Percentiles rank a stretch among this genome's conserved stretches.
Conservation (phyloP, 2,329 filamentous ascomycete genomes). For the Penicillium sp. region DNA sequence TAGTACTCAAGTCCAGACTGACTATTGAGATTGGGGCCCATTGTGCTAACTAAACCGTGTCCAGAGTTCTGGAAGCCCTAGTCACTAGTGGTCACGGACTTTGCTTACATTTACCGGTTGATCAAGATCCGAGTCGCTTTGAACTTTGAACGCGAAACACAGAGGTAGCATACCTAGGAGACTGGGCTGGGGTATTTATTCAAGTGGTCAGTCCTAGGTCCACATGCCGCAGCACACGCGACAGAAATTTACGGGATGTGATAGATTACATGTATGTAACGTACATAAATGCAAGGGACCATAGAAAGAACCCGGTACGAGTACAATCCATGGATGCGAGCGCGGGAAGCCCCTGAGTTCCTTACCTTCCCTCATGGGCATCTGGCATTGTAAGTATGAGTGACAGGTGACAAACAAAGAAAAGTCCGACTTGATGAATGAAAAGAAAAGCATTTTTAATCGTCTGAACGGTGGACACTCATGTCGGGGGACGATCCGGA, state of each 20-base stretch:
- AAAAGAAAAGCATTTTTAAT: constrained; percentile 5
- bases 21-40: constrained; percentile 1
- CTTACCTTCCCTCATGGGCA: constrained; percentile 7
- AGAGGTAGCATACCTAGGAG: background rate
- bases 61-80: constrained; percentile 13
- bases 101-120: background rate
- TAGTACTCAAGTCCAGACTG: background rate
- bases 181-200: constrained; percentile 3
- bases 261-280: background rate
- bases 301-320: background rate
- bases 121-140: background rate
- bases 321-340: constrained; percentile 6
- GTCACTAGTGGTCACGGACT: background rate
- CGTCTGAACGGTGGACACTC: constrained; percentile 17
- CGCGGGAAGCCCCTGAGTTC: constrained; percentile 8
- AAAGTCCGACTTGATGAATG: background rate
- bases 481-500: constrained; percentile 18
- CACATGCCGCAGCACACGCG: constrained; percentile 16
- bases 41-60: constrained; percentile 10
- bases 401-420: background rate
- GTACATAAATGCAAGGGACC: background rate
- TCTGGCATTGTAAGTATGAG: background rate
- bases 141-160: background rate
- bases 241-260: constrained; percentile 2
- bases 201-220: constrained; percentile 22